These are phyloP conservation scores for Exophiala bonariae DNA, from an alignment of 2,329 filamentous ascomycete species.

Conservation along the genomic window DNA sequence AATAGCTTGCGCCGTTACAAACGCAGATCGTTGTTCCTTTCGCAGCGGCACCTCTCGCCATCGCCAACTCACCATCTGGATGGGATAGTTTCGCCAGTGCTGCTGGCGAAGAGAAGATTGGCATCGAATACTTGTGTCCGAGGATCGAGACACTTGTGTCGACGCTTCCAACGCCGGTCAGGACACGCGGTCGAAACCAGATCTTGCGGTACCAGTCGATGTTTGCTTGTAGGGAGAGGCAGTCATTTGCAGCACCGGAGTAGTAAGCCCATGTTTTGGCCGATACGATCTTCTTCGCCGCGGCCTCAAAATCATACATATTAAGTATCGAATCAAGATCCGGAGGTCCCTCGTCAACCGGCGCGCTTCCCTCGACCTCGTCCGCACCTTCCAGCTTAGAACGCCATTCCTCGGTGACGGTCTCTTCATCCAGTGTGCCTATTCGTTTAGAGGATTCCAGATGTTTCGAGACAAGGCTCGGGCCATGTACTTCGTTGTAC, in stretches of 20 bases:
- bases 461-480: slow-evolving; percentile 23
- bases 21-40: slow-evolving; percentile 22
- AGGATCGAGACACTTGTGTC: slow-evolving; percentile 34
- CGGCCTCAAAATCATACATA: slow-evolving; percentile 24
- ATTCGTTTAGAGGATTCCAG: slow-evolving; percentile 20
- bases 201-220: slow-evolving; percentile 40
- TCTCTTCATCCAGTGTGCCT: slow-evolving; percentile 28
- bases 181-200: slow-evolving; percentile 48
- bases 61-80: slow-evolving; percentile 43
- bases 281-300: slow-evolving; percentile 14
- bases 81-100: slow-evolving; percentile 45
- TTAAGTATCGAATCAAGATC: slow-evolving; percentile 22
- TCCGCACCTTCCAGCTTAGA: slow-evolving; percentile 18
- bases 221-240: slow-evolving; percentile 19
- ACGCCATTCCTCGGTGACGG: slow-evolving; percentile 10
- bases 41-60: slow-evolving; percentile 29
- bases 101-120: slow-evolving; percentile 24
- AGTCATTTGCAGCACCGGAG: slow-evolving; percentile 25
- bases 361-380: slow-evolving; percentile 31
- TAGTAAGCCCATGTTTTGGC: slow-evolving; percentile 31
- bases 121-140: slow-evolving; percentile 20
- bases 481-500: slow-evolving; percentile 44
- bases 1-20: slow-evolving; percentile 58
- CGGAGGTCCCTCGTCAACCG: slow-evolving; percentile 7
- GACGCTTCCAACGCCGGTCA: slow-evolving; percentile 41